Evolutionary conservation across 495 filamentous ascomycete genomes (phyloP).

Genomic region (Pseudomonodictys pantanalensis): DNA sequence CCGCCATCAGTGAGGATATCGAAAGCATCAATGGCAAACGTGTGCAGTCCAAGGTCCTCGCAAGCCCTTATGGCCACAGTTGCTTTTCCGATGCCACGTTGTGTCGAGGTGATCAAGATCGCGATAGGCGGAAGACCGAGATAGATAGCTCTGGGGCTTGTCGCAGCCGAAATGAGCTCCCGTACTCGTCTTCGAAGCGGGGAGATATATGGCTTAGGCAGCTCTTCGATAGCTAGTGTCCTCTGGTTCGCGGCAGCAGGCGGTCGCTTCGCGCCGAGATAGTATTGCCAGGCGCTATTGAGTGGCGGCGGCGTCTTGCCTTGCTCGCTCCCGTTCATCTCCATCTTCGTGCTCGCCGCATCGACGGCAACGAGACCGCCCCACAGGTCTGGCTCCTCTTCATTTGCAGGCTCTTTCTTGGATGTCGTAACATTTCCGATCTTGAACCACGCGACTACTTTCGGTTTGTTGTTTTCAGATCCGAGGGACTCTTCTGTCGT

Average conservation of each 20-base stretch:
- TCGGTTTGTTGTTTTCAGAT: constrained; percentile 26
- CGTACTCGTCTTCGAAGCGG: constrained; percentile 71
- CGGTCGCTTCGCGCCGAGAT: constrained; percentile 67
- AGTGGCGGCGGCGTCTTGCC: constrained; percentile 71
- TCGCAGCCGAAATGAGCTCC: constrained; percentile 83
- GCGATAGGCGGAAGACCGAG: constrained; percentile 83
- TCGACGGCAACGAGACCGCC: constrained; percentile 80
- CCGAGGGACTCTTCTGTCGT: background rate
- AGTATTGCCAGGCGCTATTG: constrained; percentile 78
- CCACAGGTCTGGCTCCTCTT: constrained; percentile 65
- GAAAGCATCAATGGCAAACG: constrained; percentile 85
- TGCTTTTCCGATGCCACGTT: constrained; percentile 87
- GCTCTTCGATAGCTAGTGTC: constrained; percentile 23
- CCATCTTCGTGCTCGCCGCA: constrained; percentile 77
- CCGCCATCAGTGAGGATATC: constrained; percentile 89
- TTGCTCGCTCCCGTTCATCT: constrained; percentile 78
- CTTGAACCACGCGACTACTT: constrained; percentile 84
- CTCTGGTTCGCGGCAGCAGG: constrained; percentile 28
- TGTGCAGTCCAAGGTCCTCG: constrained; percentile 84
- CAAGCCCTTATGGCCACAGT: constrained; percentile 72
- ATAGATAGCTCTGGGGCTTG: constrained; percentile 80
- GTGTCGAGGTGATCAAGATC: constrained; percentile 82
- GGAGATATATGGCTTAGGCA: constrained; percentile 54
- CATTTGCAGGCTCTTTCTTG: constrained; percentile 48
- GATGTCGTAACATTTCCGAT: constrained; percentile 66